Conservation (phyloP, 352 stramenopile species). For the Peronospora farinosa region DNA sequence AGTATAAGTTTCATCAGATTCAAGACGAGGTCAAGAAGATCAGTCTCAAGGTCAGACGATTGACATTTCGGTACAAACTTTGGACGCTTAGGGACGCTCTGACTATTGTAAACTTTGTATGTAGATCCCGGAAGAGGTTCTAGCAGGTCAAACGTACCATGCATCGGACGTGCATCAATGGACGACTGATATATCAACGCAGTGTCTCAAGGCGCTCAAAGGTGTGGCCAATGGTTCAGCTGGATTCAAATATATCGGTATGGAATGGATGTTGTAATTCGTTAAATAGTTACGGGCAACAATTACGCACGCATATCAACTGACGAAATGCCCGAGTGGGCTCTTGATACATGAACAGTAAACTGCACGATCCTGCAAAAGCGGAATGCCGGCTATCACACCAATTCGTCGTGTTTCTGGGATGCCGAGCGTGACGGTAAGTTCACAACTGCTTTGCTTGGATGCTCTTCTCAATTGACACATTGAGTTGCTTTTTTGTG, state of each 20-base stretch:
- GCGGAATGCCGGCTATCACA: slow-evolving; percentile 82
- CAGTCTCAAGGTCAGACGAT: slow-evolving; percentile 51
- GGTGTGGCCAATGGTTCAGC: slow-evolving; percentile 73
- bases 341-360: slow-evolving; percentile 33
- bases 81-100: background rate
- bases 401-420: slow-evolving; percentile 85
- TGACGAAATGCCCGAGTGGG: slow-evolving; percentile 15
- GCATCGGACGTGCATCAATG: slow-evolving; percentile 75
- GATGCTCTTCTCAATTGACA: slow-evolving; percentile 4
- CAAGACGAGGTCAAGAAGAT: slow-evolving; percentile 86
- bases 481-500: slow-evolving; percentile 3
- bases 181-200: slow-evolving; percentile 68
- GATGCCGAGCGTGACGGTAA: slow-evolving; percentile 76
- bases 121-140: slow-evolving; percentile 68
- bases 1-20: slow-evolving; percentile 83
- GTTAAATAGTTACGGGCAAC: slow-evolving; percentile 40
- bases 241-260: slow-evolving; percentile 87
- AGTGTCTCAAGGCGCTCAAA: slow-evolving; percentile 82
- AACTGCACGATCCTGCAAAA: slow-evolving; percentile 88
- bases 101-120: slow-evolving; percentile 3
- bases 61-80: background rate
- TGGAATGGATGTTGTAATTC: slow-evolving; percentile 10
- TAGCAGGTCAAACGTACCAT: slow-evolving; percentile 66
- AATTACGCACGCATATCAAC: slow-evolving; percentile 22
- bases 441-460: slow-evolving; percentile 9